Evolutionary conservation across 108 stramenopile genomes (phyloP).

Genomic region (Nannochloropsis salina): DNA sequence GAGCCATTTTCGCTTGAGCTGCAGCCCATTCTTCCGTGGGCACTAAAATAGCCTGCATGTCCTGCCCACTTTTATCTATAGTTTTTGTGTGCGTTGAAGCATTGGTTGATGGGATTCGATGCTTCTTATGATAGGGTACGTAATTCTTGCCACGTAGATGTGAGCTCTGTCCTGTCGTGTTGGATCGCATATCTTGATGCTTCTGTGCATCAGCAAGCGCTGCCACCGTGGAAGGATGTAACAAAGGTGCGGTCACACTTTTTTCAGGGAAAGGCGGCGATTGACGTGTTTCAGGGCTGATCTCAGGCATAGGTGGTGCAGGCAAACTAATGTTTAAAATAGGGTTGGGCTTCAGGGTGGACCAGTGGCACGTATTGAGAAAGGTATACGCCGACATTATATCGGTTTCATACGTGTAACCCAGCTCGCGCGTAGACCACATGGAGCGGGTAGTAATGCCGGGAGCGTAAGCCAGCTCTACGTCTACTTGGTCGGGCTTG

Average conservation of each 20-base stretch:
- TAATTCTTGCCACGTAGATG: neutral
- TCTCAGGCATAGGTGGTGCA: neutral
- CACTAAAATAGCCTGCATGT: neutral
- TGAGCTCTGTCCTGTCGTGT: neutral
- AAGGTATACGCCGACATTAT: neutral
- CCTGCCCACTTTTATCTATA: neutral
- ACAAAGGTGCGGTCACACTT: too few relatives aligned
- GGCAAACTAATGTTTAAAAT: neutral
- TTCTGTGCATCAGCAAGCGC: slow-evolving; percentile 11
- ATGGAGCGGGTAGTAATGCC: neutral
- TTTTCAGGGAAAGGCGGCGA: too few relatives aligned
- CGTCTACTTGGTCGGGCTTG: neutral
- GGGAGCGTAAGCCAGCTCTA: slow-evolving; percentile 6
- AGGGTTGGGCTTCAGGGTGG: neutral
- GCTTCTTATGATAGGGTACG: neutral
- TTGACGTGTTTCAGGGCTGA: too few relatives aligned
- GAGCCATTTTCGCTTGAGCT: neutral
- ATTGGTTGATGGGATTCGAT: neutral
- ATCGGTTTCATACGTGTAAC: slow-evolving; percentile 10
- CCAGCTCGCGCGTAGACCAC: neutral
- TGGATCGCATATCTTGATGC: neutral
- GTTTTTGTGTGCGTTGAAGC: too few relatives aligned
- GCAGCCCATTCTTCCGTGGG: slow-evolving; percentile 4
- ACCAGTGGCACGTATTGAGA: slow-evolving; percentile 10
- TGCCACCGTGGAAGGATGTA: neutral